Evolutionary conservation across 371 early-diverging fungal genomes (phyloP), one percentile per base, ranked within the genome.

Genomic region (Mucor sp.): DNA sequence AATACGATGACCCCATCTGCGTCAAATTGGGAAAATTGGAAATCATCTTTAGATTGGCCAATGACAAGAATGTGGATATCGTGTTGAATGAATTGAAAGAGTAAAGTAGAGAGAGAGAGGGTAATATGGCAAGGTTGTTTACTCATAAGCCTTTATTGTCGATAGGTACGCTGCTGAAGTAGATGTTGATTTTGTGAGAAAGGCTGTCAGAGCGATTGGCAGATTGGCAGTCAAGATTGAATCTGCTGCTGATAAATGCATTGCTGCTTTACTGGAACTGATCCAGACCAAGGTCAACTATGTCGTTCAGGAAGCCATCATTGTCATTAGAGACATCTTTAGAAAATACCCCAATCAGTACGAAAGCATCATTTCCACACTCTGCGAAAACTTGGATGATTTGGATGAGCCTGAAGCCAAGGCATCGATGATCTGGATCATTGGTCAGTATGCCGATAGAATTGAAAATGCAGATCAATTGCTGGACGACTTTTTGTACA

Each of bases 1-100:
- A 94, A 72, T 98, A 95, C 85, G 95, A 96, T 77, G 98, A 98
- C 77, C 97, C 98, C 9, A 91, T 94, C 57, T 98, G 97, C 72
- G 96, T 98, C 64, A 98, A 98, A 73, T 78, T 95, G 56, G 95
- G 95, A 39, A 98, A 98, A 76, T 81, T 98, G 19, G 94, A 95
- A 33, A 91, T 97, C 65, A 87, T 98, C 79, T 90, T 95, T 65
- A 84, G 92, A 58, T 78, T 97, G 25, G 91, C 92, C 53, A 89
- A 85, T 41, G 93, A 92, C 35, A 74, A 81, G 43, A 96, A 94
- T 69, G 85, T 94, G 9, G 93, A 94, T 68, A 87, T 91, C 65
- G 89, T 98, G 12, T 76, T 98, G 66, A 83, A 89, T 61, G 97
- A 98, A 81, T 79, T 98, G 47, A 93, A 94, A 82, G 98, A 98